Base-by-base conservation (phyloP, 148 eudicot species). In the Pharnaceum exiguum region DNA sequence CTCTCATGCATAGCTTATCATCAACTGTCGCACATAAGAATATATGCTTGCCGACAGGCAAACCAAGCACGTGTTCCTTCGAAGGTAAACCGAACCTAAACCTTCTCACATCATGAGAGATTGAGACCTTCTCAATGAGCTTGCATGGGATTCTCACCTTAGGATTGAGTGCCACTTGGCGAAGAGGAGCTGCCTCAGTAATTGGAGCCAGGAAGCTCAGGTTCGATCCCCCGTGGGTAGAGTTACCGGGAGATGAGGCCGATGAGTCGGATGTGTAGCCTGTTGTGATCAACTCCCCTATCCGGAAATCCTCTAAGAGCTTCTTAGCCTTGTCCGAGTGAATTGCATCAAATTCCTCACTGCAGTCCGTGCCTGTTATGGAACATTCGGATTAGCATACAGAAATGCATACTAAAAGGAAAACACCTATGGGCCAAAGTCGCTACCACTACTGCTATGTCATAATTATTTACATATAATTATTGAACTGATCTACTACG, bases 341-440 rank as follows among this genome's bases (percentile, higher is more conserved):
- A 22, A 91, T 87, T 2, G 96, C 96, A 6, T 91, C 96, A 40
- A 91, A 91, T 50, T 91, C 98, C 30, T 91, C 96, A 0, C 96
- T 82, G 65, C 98, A 88, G 48, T 91, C 98, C 0, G 94, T 79
- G 12, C 98, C 98, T n/a, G n/a, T n/a, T n/a, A n/a, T n/a, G n/a
- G n/a, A n/a, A n/a, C n/a, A n/a, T n/a, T n/a, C n/a, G n/a, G n/a
- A n/a, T n/a, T n/a, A n/a, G n/a, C n/a, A n/a, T n/a, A n/a, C n/a
- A n/a, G n/a, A n/a, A n/a, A n/a, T n/a, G n/a, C n/a, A n/a, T n/a
- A n/a, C n/a, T n/a, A n/a, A n/a, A n/a, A n/a, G n/a, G n/a, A n/a
- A n/a, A n/a, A n/a, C n/a, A n/a, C n/a, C n/a, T n/a, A n/a, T n/a
- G n/a, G n/a, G n/a, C n/a, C n/a, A n/a, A n/a, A n/a, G n/a, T n/a